These are phyloP conservation scores for Neonectria coccinea DNA, from an alignment of 2,329 filamentous ascomycete species.

Conservation along the genomic window DNA sequence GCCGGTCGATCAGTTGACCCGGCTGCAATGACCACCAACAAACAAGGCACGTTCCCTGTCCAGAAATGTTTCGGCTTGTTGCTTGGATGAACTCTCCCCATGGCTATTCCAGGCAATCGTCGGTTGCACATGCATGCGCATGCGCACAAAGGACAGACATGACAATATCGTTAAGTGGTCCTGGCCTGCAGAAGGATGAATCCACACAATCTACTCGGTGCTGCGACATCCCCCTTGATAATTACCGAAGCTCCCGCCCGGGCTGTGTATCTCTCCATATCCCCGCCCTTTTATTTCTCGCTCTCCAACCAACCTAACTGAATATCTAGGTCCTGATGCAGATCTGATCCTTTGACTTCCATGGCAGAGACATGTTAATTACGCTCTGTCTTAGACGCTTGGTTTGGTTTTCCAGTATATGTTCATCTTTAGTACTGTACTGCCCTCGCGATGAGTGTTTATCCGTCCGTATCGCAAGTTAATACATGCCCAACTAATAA, in stretches of 20 bases:
- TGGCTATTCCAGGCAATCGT: not conserved
- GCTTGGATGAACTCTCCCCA: conserved; percentile 5
- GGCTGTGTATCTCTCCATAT: conserved; percentile 7
- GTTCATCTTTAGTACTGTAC: not conserved
- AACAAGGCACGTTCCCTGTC: not conserved
- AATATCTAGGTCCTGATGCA: not conserved
- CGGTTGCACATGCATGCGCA: not conserved
- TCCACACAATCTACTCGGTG: conserved; percentile 20
- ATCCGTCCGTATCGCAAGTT: not conserved
- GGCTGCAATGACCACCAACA: not conserved
- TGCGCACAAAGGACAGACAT: not conserved
- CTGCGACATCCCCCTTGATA: conserved; percentile 28
- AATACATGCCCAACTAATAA: not conserved
- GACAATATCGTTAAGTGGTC: conserved; percentile 3
- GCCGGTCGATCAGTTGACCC: conserved; percentile 12
- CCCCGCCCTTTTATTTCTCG: not conserved
- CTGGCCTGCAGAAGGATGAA: conserved; percentile 8
- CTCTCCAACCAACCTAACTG: not conserved
- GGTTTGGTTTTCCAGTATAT: no score
- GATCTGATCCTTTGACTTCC: not conserved
- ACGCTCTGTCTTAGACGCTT: not conserved
- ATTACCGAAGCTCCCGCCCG: conserved; percentile 28
- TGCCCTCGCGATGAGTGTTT: not conserved
- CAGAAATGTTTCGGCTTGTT: not conserved
- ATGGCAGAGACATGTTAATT: no score